These are phyloP conservation scores for Actinidia arguta DNA, from an alignment of 179 eudicot species.

Conservation along the genomic window DNA sequence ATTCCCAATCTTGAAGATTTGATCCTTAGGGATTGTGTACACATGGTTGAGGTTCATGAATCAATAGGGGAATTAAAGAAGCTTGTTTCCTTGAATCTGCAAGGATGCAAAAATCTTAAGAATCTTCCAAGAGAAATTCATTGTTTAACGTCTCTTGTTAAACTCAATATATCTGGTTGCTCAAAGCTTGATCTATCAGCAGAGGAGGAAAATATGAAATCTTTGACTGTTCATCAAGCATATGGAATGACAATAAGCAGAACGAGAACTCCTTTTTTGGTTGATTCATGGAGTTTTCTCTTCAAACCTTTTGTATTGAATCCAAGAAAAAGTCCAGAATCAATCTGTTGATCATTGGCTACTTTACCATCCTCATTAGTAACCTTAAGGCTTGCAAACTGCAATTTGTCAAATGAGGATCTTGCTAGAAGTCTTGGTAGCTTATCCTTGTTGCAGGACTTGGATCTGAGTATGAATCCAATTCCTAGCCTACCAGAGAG, in stretches of 20 bases:
- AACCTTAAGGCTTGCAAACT: constrained; percentile 13
- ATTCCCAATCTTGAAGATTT: background rate
- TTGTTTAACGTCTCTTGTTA: background rate
- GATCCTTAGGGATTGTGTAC: background rate
- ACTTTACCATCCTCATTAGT: constrained; percentile 12
- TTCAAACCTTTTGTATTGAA: background rate
- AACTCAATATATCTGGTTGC: background rate
- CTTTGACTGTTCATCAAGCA: background rate
- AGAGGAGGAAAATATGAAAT: constrained; percentile 8
- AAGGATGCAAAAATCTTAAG: background rate
- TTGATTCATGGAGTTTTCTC: background rate
- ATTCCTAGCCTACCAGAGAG: constrained; percentile 19
- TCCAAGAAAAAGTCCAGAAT: background rate
- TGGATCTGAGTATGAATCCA: constrained; percentile 24
- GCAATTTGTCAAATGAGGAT: constrained; percentile 17
- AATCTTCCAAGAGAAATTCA: background rate
- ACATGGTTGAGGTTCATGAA: background rate
- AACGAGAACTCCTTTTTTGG: constrained; percentile 31
- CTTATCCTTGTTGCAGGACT: constrained; percentile 18
- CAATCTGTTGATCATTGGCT: background rate
- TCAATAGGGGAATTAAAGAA: background rate
- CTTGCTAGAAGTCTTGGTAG: constrained; percentile 12
- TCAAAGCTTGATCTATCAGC: background rate
- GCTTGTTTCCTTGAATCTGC: background rate
- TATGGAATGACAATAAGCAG: constrained; percentile 11